Percentiles rank a stretch among this genome's conserved stretches.
phyloP scores from a whole-genome alignment of 192 early-diverging fungal species.

The Lobosporangium transversale region DNA sequence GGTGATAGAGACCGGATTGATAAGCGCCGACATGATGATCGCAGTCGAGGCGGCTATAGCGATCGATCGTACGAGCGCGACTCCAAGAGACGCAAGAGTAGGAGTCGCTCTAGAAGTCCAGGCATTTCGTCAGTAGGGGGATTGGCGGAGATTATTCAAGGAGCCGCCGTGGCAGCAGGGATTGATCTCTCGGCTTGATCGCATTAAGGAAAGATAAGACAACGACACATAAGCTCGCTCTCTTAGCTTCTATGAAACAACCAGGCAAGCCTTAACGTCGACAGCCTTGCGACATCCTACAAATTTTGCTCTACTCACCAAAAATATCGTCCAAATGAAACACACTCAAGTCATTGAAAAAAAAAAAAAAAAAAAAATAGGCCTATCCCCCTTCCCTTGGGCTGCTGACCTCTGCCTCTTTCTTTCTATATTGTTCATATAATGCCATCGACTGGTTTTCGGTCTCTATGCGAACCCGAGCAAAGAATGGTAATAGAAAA shows the following conservation, averaged over 20 bases:
- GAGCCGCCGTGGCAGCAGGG: slow-evolving; percentile 27
- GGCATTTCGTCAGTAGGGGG: slow-evolving; percentile 25
- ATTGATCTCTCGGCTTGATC: slow-evolving; percentile 6
- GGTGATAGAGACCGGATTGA: slow-evolving; percentile 32
- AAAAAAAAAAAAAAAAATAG: background rate
- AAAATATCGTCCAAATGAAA: no score
- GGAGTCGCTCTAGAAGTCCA: slow-evolving; percentile 44
- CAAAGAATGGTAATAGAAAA: background rate
- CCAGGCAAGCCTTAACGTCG: background rate
- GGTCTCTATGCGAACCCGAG: background rate
- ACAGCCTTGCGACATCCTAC: background rate
- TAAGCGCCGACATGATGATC: slow-evolving; percentile 38
- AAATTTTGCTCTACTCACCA: no score
- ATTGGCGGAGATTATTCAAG: slow-evolving; percentile 14
- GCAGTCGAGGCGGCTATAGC: slow-evolving; percentile 60
- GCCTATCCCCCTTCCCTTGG: background rate
- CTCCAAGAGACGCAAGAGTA: slow-evolving; percentile 48
- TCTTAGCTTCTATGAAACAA: background rate
- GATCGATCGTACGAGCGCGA: slow-evolving; percentile 49
- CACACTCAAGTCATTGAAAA: slow-evolving; percentile 6
- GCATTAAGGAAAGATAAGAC: background rate
- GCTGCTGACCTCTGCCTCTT: slow-evolving; percentile 19
- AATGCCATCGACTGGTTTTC: background rate
- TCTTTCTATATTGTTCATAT: slow-evolving; percentile 6
- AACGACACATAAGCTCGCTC: background rate